A percentile compares a stretch with the other conserved stretches of the same genome.
These are phyloP conservation scores for Diplocarpon mali DNA, from an alignment of 2,329 filamentous ascomycete species.

Conservation along the genomic window DNA sequence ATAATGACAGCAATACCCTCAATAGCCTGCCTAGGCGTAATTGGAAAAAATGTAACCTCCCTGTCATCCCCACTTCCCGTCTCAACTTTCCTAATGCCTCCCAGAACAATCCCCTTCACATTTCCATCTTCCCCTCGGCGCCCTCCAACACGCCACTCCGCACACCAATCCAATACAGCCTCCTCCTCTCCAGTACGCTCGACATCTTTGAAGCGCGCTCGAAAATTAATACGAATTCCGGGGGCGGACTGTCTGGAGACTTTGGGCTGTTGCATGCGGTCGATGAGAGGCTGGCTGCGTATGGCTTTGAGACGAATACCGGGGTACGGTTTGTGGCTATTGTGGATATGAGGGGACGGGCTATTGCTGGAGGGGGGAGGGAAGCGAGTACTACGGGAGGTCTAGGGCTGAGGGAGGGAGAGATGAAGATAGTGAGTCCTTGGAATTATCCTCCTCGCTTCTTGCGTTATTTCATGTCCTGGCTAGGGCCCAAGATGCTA, in stretches of 20 bases:
- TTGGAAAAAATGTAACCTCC: conserved; percentile 68
- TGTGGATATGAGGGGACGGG: conserved; percentile 75
- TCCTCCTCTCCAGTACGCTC: conserved; percentile 80
- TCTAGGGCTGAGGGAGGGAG: conserved; percentile 30
- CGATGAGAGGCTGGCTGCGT: conserved; percentile 85
- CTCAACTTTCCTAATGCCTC: background rate
- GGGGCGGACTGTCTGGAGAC: conserved; percentile 58
- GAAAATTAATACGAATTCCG: conserved; percentile 48
- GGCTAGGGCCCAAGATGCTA: too few relatives aligned
- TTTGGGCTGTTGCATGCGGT: conserved; percentile 86
- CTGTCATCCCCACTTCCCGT: background rate
- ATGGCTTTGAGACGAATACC: conserved; percentile 95
- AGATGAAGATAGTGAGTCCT: conserved; percentile 56
- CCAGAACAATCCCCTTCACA: conserved; percentile 93
- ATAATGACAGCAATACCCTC: conserved; percentile 53
- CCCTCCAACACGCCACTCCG: conserved; percentile 43
- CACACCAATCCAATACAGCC: conserved; percentile 78
- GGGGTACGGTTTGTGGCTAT: conserved; percentile 83
- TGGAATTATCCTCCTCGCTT: too few relatives aligned
- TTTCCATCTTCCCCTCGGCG: conserved; percentile 66
- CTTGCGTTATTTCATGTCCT: background rate
- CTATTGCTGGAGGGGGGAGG: conserved; percentile 20
- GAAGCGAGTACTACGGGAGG: conserved; percentile 15
- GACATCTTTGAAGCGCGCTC: conserved; percentile 87
- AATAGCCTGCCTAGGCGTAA: conserved; percentile 87